A percentile compares a stretch with the other conserved stretches of the same genome.
Conservation (phyloP, 768 basidiomycete species). For the Amylocystis lapponica region DNA sequence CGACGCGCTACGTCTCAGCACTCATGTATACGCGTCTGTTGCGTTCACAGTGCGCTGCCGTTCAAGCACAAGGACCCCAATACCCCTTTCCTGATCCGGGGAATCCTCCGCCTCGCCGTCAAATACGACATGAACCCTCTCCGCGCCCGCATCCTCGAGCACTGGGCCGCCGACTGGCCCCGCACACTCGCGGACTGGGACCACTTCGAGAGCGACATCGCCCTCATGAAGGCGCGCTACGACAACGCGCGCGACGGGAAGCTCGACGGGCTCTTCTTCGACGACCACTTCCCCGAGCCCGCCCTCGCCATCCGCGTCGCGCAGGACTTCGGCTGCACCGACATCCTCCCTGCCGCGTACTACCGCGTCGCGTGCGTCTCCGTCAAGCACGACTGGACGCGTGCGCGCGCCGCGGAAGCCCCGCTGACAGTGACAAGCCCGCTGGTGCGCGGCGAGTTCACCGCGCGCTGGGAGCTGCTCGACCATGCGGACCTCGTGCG, state of each 20-base stretch:
- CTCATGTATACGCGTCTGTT: background rate
- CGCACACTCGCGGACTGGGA: conserved; percentile 21
- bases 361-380: conserved; percentile 12
- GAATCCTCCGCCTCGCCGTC: conserved; percentile 17
- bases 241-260: background rate
- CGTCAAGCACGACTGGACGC: too few species aligned
- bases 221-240: background rate
- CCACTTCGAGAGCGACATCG: conserved; percentile 8
- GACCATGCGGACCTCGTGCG: too few species aligned
- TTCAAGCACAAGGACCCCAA: conserved; percentile 13
- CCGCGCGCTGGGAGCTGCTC: too few species aligned
- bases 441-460: too few species aligned
- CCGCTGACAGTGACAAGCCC: too few species aligned
- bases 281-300: conserved; percentile 5
- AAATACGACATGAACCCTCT: conserved; percentile 26
- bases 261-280: conserved; percentile 3
- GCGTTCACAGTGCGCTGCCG: background rate
- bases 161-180: conserved; percentile 24
- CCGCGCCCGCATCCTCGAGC: conserved; percentile 15
- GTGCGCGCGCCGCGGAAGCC: too few species aligned
- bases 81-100: conserved; percentile 13
- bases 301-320: conserved; percentile 11
- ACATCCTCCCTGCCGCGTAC: conserved; percentile 15
- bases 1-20: too few species aligned
- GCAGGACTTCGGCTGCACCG: conserved; percentile 6